Conservation (phyloP, 371 early-diverging fungal species). For the Mortierella polycephala region DNA sequence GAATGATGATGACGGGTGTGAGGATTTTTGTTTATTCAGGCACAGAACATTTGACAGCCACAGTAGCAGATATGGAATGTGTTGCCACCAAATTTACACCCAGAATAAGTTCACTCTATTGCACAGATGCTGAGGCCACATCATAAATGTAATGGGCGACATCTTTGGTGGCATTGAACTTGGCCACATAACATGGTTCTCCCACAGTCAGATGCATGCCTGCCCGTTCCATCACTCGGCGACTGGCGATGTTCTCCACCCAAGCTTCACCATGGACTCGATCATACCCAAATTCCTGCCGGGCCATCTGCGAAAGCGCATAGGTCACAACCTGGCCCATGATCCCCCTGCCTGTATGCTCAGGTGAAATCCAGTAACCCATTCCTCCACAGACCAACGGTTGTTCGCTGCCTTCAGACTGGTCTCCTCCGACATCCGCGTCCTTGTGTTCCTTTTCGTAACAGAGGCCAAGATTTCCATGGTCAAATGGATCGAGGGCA, state of each 20-base stretch:
- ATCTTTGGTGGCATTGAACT: conserved; percentile 29
- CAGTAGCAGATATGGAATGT: too few species aligned
- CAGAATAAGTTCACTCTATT: too few species aligned
- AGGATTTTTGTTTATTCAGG: too few species aligned
- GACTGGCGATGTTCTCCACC: conserved; percentile 38
- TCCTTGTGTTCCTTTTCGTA: neutral
- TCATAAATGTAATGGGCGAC: conserved; percentile 34
- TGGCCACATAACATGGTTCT: conserved; percentile 35
- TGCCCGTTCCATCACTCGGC: conserved; percentile 32
- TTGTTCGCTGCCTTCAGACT: neutral
- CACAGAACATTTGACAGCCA: too few species aligned
- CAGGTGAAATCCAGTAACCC: conserved; percentile 49
- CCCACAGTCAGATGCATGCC: conserved; percentile 20
- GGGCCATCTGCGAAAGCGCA: conserved; percentile 11
- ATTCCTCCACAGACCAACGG: conserved; percentile 23
- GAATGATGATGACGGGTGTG: too few species aligned
- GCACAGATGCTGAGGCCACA: too few species aligned
- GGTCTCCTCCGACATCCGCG: neutral
- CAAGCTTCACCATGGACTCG: conserved; percentile 46
- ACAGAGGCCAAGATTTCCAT: conserved; percentile 19
- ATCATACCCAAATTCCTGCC: conserved; percentile 31
- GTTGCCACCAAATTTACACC: too few species aligned
- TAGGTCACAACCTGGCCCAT: conserved; percentile 27
- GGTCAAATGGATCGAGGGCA: conserved; percentile 22
- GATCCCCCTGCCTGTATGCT: conserved; percentile 24